Evolutionary conservation across 768 basidiomycete genomes (phyloP).

Genomic region (Chalciporus sphaerocephalus): DNA sequence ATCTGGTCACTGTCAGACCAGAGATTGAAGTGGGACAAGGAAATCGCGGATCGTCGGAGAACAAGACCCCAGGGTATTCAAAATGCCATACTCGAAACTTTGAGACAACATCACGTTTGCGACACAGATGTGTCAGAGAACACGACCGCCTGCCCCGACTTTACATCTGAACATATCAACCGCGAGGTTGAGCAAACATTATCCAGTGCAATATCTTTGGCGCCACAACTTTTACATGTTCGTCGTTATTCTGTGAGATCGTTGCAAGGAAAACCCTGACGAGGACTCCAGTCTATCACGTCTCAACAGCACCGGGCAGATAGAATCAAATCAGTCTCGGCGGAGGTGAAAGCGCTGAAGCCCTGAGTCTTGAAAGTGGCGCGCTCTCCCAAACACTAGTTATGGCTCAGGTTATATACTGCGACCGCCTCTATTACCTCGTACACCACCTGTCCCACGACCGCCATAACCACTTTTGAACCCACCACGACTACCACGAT

Average conservation of each 20-base stretch:
- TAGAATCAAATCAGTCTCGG: constrained; percentile 41
- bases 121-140: constrained; percentile 25
- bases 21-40: constrained; percentile 68
- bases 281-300: constrained; percentile 38
- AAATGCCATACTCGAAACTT: constrained; percentile 35
- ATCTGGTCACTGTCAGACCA: constrained; percentile 80
- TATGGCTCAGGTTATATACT: constrained; percentile 44
- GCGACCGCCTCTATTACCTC: constrained; percentile 44
- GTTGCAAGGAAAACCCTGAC: neutral
- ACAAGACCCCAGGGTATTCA: constrained; percentile 55
- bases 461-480: constrained; percentile 45
- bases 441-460: constrained; percentile 43
- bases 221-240: constrained; percentile 52
- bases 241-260: constrained; percentile 4
- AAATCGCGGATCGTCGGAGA: constrained; percentile 64
- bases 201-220: constrained; percentile 36
- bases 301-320: constrained; percentile 50
- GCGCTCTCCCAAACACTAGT: too few species aligned
- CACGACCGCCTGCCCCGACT: neutral
- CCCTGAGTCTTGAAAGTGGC: constrained; percentile 27
- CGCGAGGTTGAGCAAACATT: constrained; percentile 24
- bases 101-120: constrained; percentile 32
- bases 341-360: constrained; percentile 50
- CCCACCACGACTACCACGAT: constrained; percentile 43
- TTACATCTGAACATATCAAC: constrained; percentile 21